Conservation (phyloP, 306 rosid species). For the Vigna mungo region DNA sequence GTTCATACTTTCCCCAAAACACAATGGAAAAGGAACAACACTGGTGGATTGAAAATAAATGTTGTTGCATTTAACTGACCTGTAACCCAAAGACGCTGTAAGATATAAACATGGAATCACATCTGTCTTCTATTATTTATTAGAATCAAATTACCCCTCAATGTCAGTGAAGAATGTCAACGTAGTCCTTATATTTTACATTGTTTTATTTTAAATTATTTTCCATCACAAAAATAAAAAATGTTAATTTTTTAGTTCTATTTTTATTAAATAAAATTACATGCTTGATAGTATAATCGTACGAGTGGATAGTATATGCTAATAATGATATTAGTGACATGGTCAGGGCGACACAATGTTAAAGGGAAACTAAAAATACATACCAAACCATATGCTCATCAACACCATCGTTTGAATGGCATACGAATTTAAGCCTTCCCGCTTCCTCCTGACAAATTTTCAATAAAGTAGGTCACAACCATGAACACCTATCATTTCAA, state of each 20-base stretch:
- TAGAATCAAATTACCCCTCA: background rate
- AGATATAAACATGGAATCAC: too few species aligned
- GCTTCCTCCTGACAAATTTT: slow-evolving; percentile 76
- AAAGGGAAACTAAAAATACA: slow-evolving; percentile 37
- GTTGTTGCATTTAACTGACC: background rate
- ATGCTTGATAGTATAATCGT: too few species aligned
- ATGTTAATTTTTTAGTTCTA: too few species aligned
- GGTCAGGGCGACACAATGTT: background rate
- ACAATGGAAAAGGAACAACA: background rate
- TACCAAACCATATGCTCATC: slow-evolving; percentile 98
- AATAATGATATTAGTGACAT: slow-evolving; percentile 1
- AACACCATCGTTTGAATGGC: slow-evolving; percentile 77
- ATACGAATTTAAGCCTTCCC: slow-evolving; percentile 83
- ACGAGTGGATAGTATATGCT: background rate
- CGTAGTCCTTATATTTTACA: background rate
- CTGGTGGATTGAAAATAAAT: background rate
- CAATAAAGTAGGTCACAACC: slow-evolving; percentile 15
- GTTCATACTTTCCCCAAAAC: background rate
- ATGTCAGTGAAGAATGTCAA: background rate
- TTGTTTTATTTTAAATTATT: background rate
- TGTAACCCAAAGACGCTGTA: background rate
- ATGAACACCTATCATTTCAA: slow-evolving; percentile 24
- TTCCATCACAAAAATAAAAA: background rate
- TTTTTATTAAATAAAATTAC: too few species aligned
- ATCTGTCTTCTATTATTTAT: too few species aligned